Evolutionary conservation across 2,329 filamentous ascomycete species (phyloP), one percentile per base, ranked within the genome.

Genomic region (Fusarium torreyae): DNA sequence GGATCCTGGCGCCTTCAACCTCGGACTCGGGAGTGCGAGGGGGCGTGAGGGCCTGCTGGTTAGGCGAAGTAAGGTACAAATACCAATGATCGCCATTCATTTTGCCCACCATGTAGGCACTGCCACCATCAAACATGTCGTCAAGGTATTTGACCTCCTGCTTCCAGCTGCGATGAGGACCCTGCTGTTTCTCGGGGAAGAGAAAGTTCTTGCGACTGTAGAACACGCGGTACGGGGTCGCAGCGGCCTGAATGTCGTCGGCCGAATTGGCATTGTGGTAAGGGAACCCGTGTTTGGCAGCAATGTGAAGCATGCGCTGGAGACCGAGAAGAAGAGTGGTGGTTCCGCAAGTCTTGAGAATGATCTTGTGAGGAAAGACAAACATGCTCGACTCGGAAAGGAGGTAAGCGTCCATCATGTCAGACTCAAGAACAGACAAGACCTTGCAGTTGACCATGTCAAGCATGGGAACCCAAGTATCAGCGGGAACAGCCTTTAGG

Each of bases 61-160:
- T 91, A 18, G 96, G 95, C 52, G 93, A 93, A 14, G 96, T 98
- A 75, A 98, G 91, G 83, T 99, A 99, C 57, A 99, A 85, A 79
- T 98, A 98, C 96, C 96, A 99, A 76, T 99, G 96, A 80, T 99
- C 96, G 61, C 96, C 95, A 74, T 99, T 99, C 95, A 98, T 98
- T 84, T 98, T 98, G 77, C 96, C 96, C 71, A 99, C 97, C 94
- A 98, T 97, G 81, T 99, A 99, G 51, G 96, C 96, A 80, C 95
- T 98, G 57, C 96, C 96, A 58, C 93, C 91, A 66, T 92, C 86
- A 78, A 99, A 98, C 81, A 94, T 93, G 78, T 92, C 91, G 82
- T 99, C 96, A 68, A 99, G 87, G 75, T 91, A 97, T 75, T 91
- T 92, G 76, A 98, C 95, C 80, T 99, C 96, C 78, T 98, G 92